A percentile compares a stretch with the other conserved stretches of the same genome.
Conservation (phyloP, 805 yeast genomes). For the Candida succiphila region DNA sequence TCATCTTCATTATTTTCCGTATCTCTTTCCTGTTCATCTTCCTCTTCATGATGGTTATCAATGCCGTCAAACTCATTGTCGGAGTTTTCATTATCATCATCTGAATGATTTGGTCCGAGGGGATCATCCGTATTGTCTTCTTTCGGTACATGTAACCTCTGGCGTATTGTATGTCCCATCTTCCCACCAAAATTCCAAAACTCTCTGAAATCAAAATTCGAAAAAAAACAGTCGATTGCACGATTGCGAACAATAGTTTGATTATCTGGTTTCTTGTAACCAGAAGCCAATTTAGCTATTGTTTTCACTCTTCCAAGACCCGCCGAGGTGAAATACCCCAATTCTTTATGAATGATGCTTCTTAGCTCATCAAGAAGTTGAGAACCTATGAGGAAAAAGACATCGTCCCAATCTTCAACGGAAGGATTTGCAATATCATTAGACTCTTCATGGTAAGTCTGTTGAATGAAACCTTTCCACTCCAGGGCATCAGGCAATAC, state of each 20-base stretch:
- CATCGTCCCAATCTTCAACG: conserved; percentile 71
- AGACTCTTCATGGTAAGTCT: conserved; percentile 10
- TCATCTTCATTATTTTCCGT: background rate
- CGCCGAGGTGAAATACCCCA: conserved; percentile 84
- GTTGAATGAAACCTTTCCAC: conserved; percentile 20
- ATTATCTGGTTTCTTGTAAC: conserved; percentile 72
- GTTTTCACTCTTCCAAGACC: conserved; percentile 74
- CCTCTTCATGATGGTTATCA: background rate
- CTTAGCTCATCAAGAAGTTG: conserved; percentile 47
- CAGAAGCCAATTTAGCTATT: conserved; percentile 81
- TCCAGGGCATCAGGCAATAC: conserved; percentile 21
- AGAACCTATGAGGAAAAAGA: conserved; percentile 59
- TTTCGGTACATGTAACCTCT: conserved; percentile 41
- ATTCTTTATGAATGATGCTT: conserved; percentile 32
- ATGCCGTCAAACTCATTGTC: conserved; percentile 4
- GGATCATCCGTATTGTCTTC: background rate
- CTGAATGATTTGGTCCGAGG: background rate
- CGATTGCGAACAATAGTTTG: conserved; percentile 63
- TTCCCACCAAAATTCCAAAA: conserved; percentile 92
- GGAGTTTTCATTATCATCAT: conserved; percentile 1
- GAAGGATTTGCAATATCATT: conserved; percentile 6
- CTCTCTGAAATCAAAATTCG: conserved; percentile 55
- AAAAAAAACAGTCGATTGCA: conserved; percentile 42
- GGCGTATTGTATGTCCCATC: conserved; percentile 50
- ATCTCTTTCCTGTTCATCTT: background rate